Percentiles rank a stretch among this genome's conserved stretches.
These are phyloP conservation scores for Trichoderma harzianum DNA, from an alignment of 2,329 filamentous ascomycete genomes.

Conservation along the genomic window DNA sequence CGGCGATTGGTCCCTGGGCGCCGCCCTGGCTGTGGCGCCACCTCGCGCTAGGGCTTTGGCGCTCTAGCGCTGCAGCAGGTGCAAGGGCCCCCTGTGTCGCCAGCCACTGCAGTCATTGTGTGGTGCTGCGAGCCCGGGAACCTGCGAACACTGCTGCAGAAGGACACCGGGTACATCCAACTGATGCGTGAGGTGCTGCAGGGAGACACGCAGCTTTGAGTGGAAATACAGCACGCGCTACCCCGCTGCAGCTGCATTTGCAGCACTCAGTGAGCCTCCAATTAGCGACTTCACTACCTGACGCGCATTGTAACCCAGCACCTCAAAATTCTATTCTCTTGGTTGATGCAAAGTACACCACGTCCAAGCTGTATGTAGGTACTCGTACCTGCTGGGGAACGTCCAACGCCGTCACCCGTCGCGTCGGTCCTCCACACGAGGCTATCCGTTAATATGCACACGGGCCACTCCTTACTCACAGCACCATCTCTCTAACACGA, in stretches of 20 bases:
- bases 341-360: not conserved
- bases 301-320: not conserved
- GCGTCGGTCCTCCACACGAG: not conserved
- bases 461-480: conserved; percentile 7
- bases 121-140: not conserved
- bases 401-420: not conserved
- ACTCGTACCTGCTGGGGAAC: not conserved
- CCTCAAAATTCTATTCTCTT: not conserved
- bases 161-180: not conserved
- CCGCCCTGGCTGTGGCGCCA: conserved; percentile 14
- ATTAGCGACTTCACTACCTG: not conserved
- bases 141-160: conserved; percentile 3
- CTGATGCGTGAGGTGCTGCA: not conserved
- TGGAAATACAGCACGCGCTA: not conserved
- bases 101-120: not conserved
- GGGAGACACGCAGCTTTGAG: not conserved
- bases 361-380: not conserved
- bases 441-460: conserved; percentile 4
- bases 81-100: conserved; percentile 1
- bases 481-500: conserved; percentile 1
- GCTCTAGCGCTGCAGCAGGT: not conserved
- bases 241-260: not conserved
- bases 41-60: not conserved
- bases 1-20: conserved; percentile 13
- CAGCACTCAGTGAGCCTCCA: not conserved